Base-by-base conservation (phyloP, 2,329 filamentous ascomycete genomes). In the Hypoxylon sp. region DNA sequence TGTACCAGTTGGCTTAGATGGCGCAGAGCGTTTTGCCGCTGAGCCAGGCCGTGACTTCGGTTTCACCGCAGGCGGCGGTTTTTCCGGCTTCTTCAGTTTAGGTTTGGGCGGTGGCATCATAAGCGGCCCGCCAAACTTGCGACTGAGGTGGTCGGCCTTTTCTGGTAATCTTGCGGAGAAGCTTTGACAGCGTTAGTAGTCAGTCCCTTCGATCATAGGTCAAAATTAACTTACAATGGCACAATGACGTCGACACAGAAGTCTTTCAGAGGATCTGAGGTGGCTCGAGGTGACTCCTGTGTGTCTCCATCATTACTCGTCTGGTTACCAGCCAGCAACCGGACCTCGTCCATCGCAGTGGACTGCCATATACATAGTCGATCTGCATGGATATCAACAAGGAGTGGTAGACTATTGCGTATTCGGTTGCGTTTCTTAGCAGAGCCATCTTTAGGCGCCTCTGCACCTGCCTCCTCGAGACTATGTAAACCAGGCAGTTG, bases 311-410 rank as follows among this genome's bases (percentile, higher is more conserved):
- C 72, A 4, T 76, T 72, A 2, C 73, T 75, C 2, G 75, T 69
- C 67, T 87, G 85, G 0, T 84, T 82, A 60, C 87, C 85, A 48
- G 84, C 83, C 14, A 85, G 73, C 13, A 86, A 75, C 38, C 83
- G 80, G 64, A 86, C 78, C 60, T 88, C 86, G 69, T 91, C 87
- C 21, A 88, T 81, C 36, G 89, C 88, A 6, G 92, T 90, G 2
- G 92, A 93, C 75, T 94, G 91, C 92, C 92, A 95, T 65, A 96
- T 96, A 73, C 91, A 93, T 23, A 96, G 82, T 50, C 91, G 89
- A 77, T 96, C 93, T 6, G 93, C 87, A 56, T 94, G 87, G 0
- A 93, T 83, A 74, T 95, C 92, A 3, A 94, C 82, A 19, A 93
- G 83, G 6, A 89, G 80, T 0, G 85, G 84, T 5, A 93, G 80